A percentile compares a stretch with the other conserved stretches of the same genome.
These are phyloP conservation scores for Ceratocystis cacaofunesta DNA, from an alignment of 2,329 filamentous ascomycete species.

Conservation along the genomic window DNA sequence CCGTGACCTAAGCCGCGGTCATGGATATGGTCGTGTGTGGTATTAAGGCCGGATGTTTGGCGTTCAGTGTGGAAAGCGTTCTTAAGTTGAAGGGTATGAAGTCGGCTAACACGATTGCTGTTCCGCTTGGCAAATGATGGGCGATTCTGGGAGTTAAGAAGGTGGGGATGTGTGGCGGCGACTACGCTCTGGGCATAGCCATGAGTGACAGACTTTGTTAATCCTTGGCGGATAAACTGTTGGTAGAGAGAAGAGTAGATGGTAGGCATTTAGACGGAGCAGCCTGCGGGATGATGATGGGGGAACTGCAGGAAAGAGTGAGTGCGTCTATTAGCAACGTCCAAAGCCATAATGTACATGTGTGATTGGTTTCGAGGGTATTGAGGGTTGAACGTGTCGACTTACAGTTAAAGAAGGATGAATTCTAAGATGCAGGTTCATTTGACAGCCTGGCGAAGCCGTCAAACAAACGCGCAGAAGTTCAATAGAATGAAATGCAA, in stretches of 20 bases:
- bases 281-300: conserved; percentile 37
- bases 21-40: conserved; percentile 38
- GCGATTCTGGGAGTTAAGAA: conserved; percentile 57
- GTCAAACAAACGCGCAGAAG: conserved; percentile 79
- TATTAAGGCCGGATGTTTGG: conserved; percentile 33
- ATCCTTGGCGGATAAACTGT: conserved; percentile 90
- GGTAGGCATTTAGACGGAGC: conserved; percentile 70
- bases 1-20: conserved; percentile 34
- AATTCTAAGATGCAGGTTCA: conserved; percentile 79
- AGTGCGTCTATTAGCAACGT: conserved; percentile 3
- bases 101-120: conserved; percentile 38
- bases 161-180: conserved; percentile 72
- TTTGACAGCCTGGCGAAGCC: conserved; percentile 70
- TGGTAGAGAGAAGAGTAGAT: conserved; percentile 54
- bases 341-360: too few species aligned
- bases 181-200: conserved; percentile 97
- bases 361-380: not conserved
- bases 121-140: conserved; percentile 46
- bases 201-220: conserved; percentile 86
- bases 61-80: conserved; percentile 56
- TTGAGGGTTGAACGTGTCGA: conserved; percentile 19
- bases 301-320: conserved; percentile 25
- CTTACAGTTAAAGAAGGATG: conserved; percentile 36
- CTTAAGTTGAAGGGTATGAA: conserved; percentile 48
- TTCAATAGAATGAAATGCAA: conserved; percentile 18